A percentile compares a stretch with the other conserved stretches of the same genome.
Evolutionary conservation across 2,329 filamentous ascomycete species (phyloP).

Genomic region (Kalmusia sp.): DNA sequence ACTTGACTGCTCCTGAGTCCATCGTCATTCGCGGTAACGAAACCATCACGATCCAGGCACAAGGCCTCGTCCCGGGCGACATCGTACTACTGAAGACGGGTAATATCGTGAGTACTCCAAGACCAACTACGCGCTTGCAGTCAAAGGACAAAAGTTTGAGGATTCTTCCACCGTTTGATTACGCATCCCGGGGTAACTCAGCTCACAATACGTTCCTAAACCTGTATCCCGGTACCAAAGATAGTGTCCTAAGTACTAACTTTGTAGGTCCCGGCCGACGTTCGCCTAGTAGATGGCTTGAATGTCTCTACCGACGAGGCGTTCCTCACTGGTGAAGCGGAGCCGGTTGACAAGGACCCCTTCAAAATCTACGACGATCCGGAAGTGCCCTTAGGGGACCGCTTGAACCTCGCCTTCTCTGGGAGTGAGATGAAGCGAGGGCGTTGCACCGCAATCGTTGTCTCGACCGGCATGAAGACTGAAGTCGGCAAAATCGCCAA

Average conservation of each 20-base stretch:
- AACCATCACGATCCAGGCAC: constrained; percentile 45
- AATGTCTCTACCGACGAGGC: constrained; percentile 81
- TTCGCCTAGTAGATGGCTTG: constrained; percentile 68
- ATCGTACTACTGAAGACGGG: constrained; percentile 54
- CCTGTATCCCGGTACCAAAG: too few relatives aligned
- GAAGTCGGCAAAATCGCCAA: constrained; percentile 79
- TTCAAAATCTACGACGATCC: constrained; percentile 58
- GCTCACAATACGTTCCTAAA: too few relatives aligned
- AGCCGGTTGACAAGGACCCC: constrained; percentile 71
- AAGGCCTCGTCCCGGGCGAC: constrained; percentile 49
- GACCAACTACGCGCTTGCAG: too few relatives aligned
- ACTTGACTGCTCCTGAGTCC: constrained; percentile 48
- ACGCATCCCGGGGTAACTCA: too few relatives aligned
- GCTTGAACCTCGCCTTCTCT: constrained; percentile 74
- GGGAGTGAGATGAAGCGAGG: constrained; percentile 76
- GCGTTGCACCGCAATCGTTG: constrained; percentile 72
- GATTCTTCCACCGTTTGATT: too few relatives aligned
- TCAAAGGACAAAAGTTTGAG: too few relatives aligned
- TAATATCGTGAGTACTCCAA: constrained; percentile 57
- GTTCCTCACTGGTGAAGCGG: constrained; percentile 75
- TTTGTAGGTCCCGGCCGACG: constrained; percentile 64
- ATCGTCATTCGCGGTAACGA: constrained; percentile 46
- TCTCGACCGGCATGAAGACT: constrained; percentile 75
- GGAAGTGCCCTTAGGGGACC: constrained; percentile 67
- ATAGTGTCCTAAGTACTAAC: not conserved